Base-by-base conservation (phyloP, 106 monocot genomes). In the Vanilla planifolia region DNA sequence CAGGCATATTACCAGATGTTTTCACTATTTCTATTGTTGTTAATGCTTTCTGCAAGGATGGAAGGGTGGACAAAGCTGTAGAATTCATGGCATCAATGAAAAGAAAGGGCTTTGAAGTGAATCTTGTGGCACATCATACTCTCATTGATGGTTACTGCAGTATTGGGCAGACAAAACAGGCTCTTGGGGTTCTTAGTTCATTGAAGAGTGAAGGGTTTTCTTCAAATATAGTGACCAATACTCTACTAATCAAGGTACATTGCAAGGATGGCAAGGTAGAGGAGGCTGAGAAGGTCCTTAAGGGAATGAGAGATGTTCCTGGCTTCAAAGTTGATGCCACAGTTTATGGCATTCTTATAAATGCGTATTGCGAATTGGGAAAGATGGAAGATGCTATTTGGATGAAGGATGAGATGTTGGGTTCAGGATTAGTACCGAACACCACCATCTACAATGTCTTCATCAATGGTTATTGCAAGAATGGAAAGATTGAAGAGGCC, bases 401-500 rank as follows among this genome's bases (percentile, higher is more conserved):
- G 61, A 36, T 96, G 37, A 71, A 63, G 14, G 70, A 64, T 73
- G 74, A 88, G 52, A 96, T 96, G 91, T 5, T 69, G 48, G 62
- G 51, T 56, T 43, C 8, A 4, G 84, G 84, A 66, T 14, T 91
- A 35, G 66, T 77, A 28, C 36, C 20, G 2, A 96, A 91, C 48
- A 14, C 66, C 19, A 79, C 64, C 63, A 64, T 88, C 19, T 77
- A 67, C 34, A 96, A 96, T 74, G 51, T 81, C 19, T 39, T 96
- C 63, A 79, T 96, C 43, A 81, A 81, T 71, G 96, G 96, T 25
- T 87, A 84, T 47, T 88, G 91, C 73, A 96, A 91, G 75, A 22
- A 60, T 10, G 87, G 91, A 51, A 87, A 59, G 30, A 48, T 91
- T 19, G 45, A 21, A 29, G 96, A 87, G 62, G 96, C 87, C 23